A percentile compares a stretch with the other conserved stretches of the same genome.
Evolutionary conservation across 202 grass and related monocot species (phyloP).

Genomic region (Carex sylvatica): DNA sequence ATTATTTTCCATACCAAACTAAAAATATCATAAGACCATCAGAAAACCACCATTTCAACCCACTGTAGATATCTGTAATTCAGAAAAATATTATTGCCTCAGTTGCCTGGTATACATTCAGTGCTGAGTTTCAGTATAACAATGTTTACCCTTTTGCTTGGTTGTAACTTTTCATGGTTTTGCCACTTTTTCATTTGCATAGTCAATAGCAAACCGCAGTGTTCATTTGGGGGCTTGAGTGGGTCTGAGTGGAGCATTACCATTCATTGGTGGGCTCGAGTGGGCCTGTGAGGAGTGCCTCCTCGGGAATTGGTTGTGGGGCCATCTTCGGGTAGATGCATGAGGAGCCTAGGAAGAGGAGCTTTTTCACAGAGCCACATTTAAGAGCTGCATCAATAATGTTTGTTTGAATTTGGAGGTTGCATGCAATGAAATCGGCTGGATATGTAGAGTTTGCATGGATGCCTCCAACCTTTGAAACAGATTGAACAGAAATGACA

Average conservation of each 20-base stretch:
- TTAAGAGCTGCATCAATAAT: constrained; percentile 54
- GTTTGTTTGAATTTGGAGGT: constrained; percentile 76
- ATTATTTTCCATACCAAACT: background rate
- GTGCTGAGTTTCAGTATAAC: constrained; percentile 1
- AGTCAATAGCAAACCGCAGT: background rate
- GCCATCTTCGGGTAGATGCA: constrained; percentile 58
- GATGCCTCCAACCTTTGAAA: constrained; percentile 68
- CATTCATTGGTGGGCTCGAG: constrained; percentile 75
- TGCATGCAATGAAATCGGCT: constrained; percentile 66
- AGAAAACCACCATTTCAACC: background rate
- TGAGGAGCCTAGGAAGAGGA: constrained; percentile 65
- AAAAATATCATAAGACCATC: background rate
- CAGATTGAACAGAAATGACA: background rate
- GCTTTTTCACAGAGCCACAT: constrained; percentile 64
- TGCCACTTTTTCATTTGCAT: background rate
- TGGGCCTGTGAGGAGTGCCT: constrained; percentile 61
- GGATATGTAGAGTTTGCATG: constrained; percentile 77
- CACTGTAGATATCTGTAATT: background rate
- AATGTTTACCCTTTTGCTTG: background rate
- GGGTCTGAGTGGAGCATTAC: constrained; percentile 42
- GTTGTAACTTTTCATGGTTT: background rate
- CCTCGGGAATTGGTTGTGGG: constrained; percentile 64
- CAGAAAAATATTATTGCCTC: background rate
- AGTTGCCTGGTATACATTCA: background rate
- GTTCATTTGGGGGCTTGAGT: constrained; percentile 45